A percentile compares a stretch with the other conserved stretches of the same genome.
Evolutionary conservation across 371 early-diverging fungal species (phyloP).

Genomic region (Zychaea mexicana): DNA sequence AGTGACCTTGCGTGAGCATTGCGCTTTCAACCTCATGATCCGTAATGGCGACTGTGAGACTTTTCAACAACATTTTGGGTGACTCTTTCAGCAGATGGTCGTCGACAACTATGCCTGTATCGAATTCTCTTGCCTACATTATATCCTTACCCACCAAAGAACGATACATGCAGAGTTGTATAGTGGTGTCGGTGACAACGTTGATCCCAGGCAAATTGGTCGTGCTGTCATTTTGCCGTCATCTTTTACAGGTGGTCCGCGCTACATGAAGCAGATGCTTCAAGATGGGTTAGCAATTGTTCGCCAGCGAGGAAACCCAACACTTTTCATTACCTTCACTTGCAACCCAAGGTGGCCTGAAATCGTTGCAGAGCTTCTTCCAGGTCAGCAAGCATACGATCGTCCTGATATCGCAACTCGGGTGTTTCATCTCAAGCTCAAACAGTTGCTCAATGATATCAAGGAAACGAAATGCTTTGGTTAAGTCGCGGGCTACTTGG

Average conservation of each 20-base stretch:
- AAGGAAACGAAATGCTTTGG: neutral
- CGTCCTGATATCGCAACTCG: neutral
- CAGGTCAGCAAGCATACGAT: neutral
- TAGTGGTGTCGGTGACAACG: too few species aligned
- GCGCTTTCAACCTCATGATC: too few species aligned
- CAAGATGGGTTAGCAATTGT: neutral
- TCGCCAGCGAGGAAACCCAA: neutral
- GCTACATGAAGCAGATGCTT: neutral
- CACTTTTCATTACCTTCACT: neutral
- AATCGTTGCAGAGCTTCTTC: neutral
- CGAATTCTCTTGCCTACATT: too few species aligned
- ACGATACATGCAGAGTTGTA: too few species aligned
- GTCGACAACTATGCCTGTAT: too few species aligned
- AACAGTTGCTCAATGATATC: neutral
- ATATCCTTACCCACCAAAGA: too few species aligned
- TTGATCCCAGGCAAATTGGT: too few species aligned
- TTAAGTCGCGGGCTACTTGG: neutral
- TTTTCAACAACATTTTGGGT: too few species aligned
- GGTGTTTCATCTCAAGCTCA: neutral
- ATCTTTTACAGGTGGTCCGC: neutral
- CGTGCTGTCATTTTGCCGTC: too few species aligned
- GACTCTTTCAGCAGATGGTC: too few species aligned
- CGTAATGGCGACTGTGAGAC: too few species aligned
- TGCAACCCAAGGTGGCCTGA: neutral
- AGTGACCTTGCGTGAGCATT: too few species aligned